A percentile compares a stretch with the other conserved stretches of the same genome.
These are phyloP conservation scores for Syzygium grande DNA, from an alignment of 345 rosid genomes.

Conservation along the genomic window DNA sequence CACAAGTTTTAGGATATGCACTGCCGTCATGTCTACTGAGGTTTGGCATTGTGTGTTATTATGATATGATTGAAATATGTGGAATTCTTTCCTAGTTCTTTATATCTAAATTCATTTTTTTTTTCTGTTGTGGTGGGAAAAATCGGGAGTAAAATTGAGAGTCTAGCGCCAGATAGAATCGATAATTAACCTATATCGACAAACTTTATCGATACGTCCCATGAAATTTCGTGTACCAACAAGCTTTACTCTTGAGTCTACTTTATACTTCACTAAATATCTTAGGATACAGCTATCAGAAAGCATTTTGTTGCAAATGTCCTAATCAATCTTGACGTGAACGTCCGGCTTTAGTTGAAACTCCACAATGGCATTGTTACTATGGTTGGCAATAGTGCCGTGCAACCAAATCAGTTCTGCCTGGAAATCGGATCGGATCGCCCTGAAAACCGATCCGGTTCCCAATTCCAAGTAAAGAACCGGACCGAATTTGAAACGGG, in stretches of 20 bases:
- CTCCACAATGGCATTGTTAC: fast-evolving
- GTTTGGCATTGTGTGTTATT: neutral
- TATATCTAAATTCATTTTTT: neutral
- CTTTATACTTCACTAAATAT: neutral
- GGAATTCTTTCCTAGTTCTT: neutral
- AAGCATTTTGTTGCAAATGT: neutral
- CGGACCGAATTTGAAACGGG: no score
- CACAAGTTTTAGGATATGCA: neutral
- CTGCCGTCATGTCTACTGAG: neutral
- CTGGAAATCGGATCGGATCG: no score
- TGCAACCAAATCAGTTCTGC: no score
- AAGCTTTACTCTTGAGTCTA: neutral
- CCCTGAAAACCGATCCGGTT: no score
- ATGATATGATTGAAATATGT: neutral
- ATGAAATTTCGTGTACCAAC: no score
- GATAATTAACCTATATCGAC: no score
- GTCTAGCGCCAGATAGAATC: neutral
- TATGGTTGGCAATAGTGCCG: no score
- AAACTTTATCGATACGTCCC: fast-evolving
- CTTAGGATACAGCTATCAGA: neutral
- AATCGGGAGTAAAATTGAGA: neutral
- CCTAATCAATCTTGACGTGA: neutral
- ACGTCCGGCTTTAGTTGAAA: neutral
- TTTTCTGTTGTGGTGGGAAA: neutral
- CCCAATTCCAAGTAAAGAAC: no score